Conservation (phyloP, 805 yeast species). For the Wickerhamiella slavikovae region DNA sequence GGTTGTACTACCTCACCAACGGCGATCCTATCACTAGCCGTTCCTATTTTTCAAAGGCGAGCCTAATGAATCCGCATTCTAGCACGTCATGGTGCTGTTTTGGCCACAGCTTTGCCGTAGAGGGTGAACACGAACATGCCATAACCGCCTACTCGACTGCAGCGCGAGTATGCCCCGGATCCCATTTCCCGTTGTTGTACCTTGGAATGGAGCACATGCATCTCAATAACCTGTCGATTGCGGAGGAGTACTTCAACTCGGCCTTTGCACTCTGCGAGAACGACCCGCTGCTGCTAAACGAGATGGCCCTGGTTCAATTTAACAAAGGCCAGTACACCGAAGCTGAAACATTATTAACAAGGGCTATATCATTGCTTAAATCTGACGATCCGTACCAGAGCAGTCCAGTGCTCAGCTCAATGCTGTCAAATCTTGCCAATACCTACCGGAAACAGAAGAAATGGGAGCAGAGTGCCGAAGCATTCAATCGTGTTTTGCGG, state of each 20-base stretch:
- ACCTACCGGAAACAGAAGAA: slow-evolving; percentile 24
- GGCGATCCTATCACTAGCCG: slow-evolving; percentile 65
- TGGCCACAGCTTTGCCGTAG: slow-evolving; percentile 93
- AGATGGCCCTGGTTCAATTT: slow-evolving; percentile 78
- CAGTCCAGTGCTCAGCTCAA: slow-evolving; percentile 75
- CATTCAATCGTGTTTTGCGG: slow-evolving; percentile 65
- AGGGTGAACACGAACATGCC: slow-evolving; percentile 98
- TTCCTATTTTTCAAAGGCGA: slow-evolving; percentile 70
- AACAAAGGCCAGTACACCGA: slow-evolving; percentile 44
- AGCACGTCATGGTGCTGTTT: slow-evolving; percentile 97
- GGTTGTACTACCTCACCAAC: slow-evolving; percentile 65
- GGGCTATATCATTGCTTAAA: slow-evolving; percentile 22
- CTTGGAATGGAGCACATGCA: slow-evolving; percentile 93
- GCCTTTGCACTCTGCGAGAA: slow-evolving; percentile 59
- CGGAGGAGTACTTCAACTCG: slow-evolving; percentile 67
- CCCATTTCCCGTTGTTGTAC: slow-evolving; percentile 74
- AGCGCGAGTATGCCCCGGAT: slow-evolving; percentile 52
- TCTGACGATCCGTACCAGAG: slow-evolving; percentile 62
- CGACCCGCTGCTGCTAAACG: slow-evolving; percentile 80
- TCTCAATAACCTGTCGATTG: slow-evolving; percentile 60
- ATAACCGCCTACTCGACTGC: slow-evolving; percentile 94
- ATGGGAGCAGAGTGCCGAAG: slow-evolving; percentile 44
- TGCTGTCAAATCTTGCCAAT: slow-evolving; percentile 17
- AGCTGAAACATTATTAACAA: slow-evolving; percentile 31
- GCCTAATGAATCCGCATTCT: slow-evolving; percentile 69